Evolutionary conservation across 2,329 filamentous ascomycete genomes (phyloP).

Genomic region (Pseudocercospora pini-densiflorae): DNA sequence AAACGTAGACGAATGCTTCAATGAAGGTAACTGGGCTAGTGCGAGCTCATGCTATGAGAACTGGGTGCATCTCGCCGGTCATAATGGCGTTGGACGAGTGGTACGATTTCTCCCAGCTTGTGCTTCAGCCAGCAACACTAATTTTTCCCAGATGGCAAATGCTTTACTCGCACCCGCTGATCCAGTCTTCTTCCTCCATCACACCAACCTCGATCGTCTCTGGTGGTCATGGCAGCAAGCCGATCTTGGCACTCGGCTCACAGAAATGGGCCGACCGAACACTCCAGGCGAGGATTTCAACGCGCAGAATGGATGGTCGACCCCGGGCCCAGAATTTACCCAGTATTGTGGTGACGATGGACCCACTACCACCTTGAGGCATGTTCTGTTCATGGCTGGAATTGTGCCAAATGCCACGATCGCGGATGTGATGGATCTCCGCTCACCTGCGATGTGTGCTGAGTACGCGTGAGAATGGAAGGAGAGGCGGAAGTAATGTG

Average conservation of each 20-base stretch:
- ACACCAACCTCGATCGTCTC: conserved; percentile 31
- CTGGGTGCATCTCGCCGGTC: conserved; percentile 26
- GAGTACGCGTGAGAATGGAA: conserved; percentile 18
- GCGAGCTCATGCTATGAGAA: conserved; percentile 28
- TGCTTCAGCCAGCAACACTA: not conserved
- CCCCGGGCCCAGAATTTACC: conserved; percentile 30
- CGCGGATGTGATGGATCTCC: conserved; percentile 26
- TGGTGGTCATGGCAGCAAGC: conserved; percentile 29
- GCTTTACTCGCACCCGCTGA: conserved; percentile 30
- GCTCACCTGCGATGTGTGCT: conserved; percentile 22
- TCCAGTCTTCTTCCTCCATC: conserved; percentile 31
- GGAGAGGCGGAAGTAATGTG: not conserved
- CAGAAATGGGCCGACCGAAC: conserved; percentile 27
- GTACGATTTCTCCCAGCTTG: conserved; percentile 1
- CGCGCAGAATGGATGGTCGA: conserved; percentile 21
- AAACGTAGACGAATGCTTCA: conserved; percentile 25
- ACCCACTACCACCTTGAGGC: conserved; percentile 25
- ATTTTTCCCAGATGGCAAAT: conserved; percentile 25
- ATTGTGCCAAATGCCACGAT: conserved; percentile 31
- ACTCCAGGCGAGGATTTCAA: conserved; percentile 25
- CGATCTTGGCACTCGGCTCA: conserved; percentile 14
- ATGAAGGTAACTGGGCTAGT: conserved; percentile 18
- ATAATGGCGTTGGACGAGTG: conserved; percentile 26
- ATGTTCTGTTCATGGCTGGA: conserved; percentile 29
- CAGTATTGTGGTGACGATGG: conserved; percentile 24